A percentile compares a stretch with the other conserved stretches of the same genome.
These are phyloP conservation scores for Eutrema salsugineum DNA, from an alignment of 441 rosid species.

Conservation along the genomic window DNA sequence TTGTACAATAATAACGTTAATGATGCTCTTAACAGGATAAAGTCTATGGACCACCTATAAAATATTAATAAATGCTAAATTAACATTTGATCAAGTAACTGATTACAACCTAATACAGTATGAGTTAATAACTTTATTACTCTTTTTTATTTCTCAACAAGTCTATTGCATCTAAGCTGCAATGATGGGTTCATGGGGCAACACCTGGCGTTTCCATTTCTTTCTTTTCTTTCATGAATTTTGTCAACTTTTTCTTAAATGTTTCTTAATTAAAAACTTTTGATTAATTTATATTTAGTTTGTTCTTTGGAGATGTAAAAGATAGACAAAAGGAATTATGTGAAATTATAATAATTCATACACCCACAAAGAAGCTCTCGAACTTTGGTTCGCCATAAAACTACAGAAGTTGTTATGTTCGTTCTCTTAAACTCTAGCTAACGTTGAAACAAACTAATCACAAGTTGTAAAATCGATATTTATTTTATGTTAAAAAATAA, in stretches of 20 bases:
- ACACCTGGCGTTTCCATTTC: background rate
- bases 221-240: background rate
- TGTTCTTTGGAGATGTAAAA: background rate
- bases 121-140: conserved; percentile 17
- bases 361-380: too few species aligned
- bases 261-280: background rate
- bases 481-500: too few species aligned
- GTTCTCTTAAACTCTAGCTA: too few species aligned
- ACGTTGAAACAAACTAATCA: too few species aligned
- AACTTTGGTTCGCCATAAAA: too few species aligned
- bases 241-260: background rate
- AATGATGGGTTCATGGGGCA: conserved; percentile 15
- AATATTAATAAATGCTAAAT: background rate
- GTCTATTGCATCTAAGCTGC: background rate
- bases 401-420: too few species aligned
- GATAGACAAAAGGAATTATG: background rate
- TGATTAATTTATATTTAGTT: background rate
- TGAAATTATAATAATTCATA: background rate
- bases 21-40: conserved; percentile 25
- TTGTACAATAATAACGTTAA: conserved; percentile 29
- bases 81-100: conserved; percentile 20
- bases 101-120: conserved; percentile 23
- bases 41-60: conserved; percentile 20
- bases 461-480: too few species aligned
- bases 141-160: background rate